phyloP scores from a whole-genome alignment of 2,329 filamentous ascomycete genomes.

The Fusarium sp. region DNA sequence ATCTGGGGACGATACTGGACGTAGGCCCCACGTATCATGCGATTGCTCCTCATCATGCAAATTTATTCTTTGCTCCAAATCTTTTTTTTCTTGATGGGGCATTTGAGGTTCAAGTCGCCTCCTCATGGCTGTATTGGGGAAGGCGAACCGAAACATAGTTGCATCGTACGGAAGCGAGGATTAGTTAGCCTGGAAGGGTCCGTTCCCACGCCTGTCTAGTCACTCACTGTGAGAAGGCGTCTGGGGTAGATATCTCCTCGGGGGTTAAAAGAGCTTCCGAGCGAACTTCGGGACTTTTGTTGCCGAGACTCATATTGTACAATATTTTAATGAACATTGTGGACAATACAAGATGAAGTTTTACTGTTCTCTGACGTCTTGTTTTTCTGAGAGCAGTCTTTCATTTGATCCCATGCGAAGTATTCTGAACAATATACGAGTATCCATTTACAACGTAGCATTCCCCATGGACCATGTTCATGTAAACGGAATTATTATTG shows the following conservation, averaged over 20 bases:
- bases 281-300: not conserved
- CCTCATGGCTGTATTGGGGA: conserved; percentile 16
- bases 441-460: not conserved
- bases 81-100: conserved; percentile 2
- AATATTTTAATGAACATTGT: not conserved
- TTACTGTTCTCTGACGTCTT: too few relatives aligned
- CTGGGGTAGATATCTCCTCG: conserved; percentile 5
- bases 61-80: conserved; percentile 8
- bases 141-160: conserved; percentile 14
- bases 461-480: not conserved
- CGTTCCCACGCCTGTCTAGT: not conserved
- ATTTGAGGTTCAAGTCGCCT: conserved; percentile 2
- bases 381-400: not conserved
- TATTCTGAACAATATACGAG: not conserved
- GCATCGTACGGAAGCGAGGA: not conserved
- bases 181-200: not conserved
- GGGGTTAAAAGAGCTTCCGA: not conserved
- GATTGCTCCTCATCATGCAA: conserved; percentile 32
- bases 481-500: not conserved
- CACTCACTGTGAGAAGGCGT: not conserved
- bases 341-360: not conserved
- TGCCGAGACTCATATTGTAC: not conserved
- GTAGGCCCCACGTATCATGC: conserved; percentile 51
- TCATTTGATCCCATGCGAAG: not conserved
- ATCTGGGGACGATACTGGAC: conserved; percentile 85